phyloP scores from a whole-genome alignment of 108 stramenopile genomes.

The Skeletonema costatum region DNA sequence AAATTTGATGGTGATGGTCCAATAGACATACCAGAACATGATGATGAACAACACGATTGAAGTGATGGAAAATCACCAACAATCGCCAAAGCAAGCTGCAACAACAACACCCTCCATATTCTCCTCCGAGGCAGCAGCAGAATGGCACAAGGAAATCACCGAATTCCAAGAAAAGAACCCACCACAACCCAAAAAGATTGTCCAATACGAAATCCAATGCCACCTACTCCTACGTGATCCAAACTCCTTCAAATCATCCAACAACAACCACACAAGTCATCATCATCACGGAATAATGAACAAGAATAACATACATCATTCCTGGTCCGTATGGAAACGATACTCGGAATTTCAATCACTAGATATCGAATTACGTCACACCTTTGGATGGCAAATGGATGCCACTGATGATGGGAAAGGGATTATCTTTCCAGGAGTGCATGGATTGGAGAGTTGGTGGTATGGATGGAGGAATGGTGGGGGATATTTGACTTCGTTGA shows the following conservation, averaged over 20 bases:
- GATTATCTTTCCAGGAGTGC: constrained; percentile 22
- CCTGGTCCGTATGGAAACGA: constrained; percentile 45
- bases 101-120: neutral
- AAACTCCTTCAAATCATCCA: neutral
- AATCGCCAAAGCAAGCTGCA: neutral
- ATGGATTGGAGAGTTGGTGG: constrained; percentile 34
- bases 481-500: constrained; percentile 2
- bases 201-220: constrained; percentile 43
- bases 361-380: constrained; percentile 24
- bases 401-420: constrained; percentile 32
- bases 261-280: neutral
- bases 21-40: neutral
- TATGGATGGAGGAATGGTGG: constrained; percentile 12
- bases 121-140: neutral
- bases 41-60: neutral
- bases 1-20: neutral
- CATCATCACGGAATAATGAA: neutral
- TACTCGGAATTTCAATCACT: constrained; percentile 34
- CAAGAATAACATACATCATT: neutral
- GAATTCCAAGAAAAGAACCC: neutral
- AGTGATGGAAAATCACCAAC: neutral
- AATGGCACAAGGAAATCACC: neutral
- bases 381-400: constrained; percentile 49
- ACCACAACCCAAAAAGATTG: constrained; percentile 14
- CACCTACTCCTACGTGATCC: constrained; percentile 21